Conservation (phyloP, 805 yeast genomes). For the Pichia californica region DNA sequence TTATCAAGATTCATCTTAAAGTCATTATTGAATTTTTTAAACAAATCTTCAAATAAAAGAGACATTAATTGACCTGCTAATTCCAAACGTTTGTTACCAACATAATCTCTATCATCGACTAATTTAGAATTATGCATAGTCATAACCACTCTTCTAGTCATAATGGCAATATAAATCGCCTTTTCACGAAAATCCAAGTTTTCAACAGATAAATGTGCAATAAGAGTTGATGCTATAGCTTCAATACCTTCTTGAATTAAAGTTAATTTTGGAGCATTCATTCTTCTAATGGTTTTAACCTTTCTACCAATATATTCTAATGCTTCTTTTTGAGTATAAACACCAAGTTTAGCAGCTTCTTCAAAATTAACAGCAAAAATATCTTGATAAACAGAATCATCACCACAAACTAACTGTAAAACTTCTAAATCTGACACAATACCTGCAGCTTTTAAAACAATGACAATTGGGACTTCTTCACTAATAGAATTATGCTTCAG, state of each 20-base stretch:
- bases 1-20: slow-evolving; percentile 93
- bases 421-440: slow-evolving; percentile 87
- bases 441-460: slow-evolving; percentile 93
- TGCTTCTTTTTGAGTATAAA: slow-evolving; percentile 91
- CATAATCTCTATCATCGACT: slow-evolving; percentile 99
- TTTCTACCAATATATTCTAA: slow-evolving; percentile 83
- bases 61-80: slow-evolving; percentile 97
- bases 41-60: slow-evolving; percentile 88
- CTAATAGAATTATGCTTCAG: slow-evolving; percentile 91
- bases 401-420: slow-evolving; percentile 90
- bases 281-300: slow-evolving; percentile 88
- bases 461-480: slow-evolving; percentile 92
- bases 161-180: slow-evolving; percentile 88
- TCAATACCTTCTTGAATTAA: slow-evolving; percentile 92
- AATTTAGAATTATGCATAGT: slow-evolving; percentile 89
- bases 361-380: slow-evolving; percentile 89
- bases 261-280: slow-evolving; percentile 72
- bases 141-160: slow-evolving; percentile 95
- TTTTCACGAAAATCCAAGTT: slow-evolving; percentile 87
- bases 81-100: slow-evolving; percentile 95
- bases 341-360: slow-evolving; percentile 80
- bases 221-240: slow-evolving; percentile 90
- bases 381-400: slow-evolving; percentile 83
- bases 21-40: slow-evolving; percentile 92
- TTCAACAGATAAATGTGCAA: slow-evolving; percentile 85